phyloP scores from a whole-genome alignment of 2,329 filamentous ascomycete genomes.

The Ampelomyces quisqualis region DNA sequence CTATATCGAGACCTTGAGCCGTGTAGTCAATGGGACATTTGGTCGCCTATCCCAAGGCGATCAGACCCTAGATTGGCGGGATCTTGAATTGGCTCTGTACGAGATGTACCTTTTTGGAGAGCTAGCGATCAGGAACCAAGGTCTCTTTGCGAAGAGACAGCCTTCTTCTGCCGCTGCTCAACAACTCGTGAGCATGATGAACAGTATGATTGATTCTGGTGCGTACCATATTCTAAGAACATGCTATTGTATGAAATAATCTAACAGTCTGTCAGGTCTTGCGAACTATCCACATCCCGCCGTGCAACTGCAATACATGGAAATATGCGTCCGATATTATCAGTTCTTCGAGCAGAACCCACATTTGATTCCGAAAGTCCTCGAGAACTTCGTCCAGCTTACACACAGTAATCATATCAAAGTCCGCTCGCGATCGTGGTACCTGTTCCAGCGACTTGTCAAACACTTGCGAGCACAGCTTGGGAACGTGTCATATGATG shows the following conservation, averaged over 20 bases:
- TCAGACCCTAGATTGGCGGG: constrained; percentile 85
- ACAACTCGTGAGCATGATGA: constrained; percentile 87
- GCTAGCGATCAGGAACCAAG: constrained; percentile 82
- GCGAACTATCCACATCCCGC: constrained; percentile 85
- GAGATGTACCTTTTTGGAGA: constrained; percentile 97
- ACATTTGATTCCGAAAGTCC: constrained; percentile 76
- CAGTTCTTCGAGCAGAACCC: constrained; percentile 86
- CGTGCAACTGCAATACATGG: constrained; percentile 95
- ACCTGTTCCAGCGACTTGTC: constrained; percentile 89
- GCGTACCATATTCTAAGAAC: constrained; percentile 36
- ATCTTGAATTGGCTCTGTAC: constrained; percentile 87
- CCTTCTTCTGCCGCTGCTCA: constrained; percentile 78
- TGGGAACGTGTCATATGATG: constrained; percentile 83
- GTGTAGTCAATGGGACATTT: constrained; percentile 85
- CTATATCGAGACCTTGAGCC: constrained; percentile 85
- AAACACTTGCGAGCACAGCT: constrained; percentile 83
- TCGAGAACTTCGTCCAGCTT: constrained; percentile 88
- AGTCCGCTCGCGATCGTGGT: constrained; percentile 91
- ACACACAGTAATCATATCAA: constrained; percentile 86
- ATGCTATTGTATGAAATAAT: not conserved
- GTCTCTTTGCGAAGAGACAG: constrained; percentile 80
- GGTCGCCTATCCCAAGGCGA: constrained; percentile 69
- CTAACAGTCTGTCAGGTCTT: constrained; percentile 61
- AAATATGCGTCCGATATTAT: constrained; percentile 93
- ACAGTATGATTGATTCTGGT: constrained; percentile 92